Percentiles rank a stretch among this genome's conserved stretches.
Conservation (phyloP, 345 rosid species). For the Syzygium jambos region DNA sequence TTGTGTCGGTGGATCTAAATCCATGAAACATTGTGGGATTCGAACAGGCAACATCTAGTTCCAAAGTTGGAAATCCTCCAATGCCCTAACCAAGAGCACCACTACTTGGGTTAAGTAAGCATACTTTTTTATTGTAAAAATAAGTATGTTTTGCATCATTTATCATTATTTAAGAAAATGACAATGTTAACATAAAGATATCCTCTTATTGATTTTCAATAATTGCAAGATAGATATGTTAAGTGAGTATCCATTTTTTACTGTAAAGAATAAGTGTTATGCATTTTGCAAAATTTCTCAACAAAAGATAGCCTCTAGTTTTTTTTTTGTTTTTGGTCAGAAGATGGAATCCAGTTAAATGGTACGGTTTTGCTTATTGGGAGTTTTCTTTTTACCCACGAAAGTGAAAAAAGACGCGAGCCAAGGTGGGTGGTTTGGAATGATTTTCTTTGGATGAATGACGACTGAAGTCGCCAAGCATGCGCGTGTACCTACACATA, state of each 20-base stretch:
- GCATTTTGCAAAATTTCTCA: neutral
- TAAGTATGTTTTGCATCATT: no score
- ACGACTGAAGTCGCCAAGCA: no score
- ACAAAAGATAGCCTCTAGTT: neutral
- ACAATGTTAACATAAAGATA: no score
- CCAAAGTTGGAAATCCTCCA: accelerated
- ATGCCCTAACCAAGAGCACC: neutral
- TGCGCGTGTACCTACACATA: no score
- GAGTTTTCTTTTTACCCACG: neutral
- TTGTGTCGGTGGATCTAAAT: accelerated
- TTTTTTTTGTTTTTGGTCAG: no score
- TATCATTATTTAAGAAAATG: no score
- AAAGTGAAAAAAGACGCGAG: no score
- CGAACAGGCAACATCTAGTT: neutral
- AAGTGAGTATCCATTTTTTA: neutral
- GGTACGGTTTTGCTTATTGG: no score
- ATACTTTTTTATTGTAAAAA: neutral
- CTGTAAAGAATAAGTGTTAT: neutral
- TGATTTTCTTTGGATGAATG: no score
- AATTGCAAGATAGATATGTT: no score
- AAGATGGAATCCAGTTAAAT: neutral
- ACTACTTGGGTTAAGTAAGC: neutral
- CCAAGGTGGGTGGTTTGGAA: no score
- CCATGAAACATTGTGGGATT: neutral
- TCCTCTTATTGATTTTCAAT: no score